phyloP scores from a whole-genome alignment of 257 asterid genomes.

The Nicotiana sylvestris region DNA sequence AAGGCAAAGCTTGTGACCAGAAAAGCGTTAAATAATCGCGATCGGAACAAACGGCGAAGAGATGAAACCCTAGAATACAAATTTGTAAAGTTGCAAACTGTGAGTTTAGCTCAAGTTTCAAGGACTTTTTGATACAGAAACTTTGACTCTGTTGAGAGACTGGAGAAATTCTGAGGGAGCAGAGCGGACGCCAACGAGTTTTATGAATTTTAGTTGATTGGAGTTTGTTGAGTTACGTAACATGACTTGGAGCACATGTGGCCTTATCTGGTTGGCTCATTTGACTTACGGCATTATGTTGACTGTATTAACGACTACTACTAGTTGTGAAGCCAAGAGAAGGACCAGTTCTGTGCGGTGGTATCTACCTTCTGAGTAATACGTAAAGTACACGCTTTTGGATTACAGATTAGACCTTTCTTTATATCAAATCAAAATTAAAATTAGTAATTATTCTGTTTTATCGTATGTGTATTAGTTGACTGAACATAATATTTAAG shows the following conservation, averaged over 20 bases:
- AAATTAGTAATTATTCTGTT: too few species aligned
- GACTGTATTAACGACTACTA: too few species aligned
- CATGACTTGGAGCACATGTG: background rate
- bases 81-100: background rate
- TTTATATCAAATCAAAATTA: too few species aligned
- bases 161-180: constrained; percentile 15
- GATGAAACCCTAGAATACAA: background rate
- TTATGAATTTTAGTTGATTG: constrained; percentile 41
- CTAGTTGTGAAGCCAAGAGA: too few species aligned
- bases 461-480: too few species aligned
- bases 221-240: constrained; percentile 19
- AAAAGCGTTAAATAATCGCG: background rate
- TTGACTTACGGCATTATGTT: background rate
- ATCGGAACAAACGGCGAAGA: background rate
- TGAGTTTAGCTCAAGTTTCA: background rate
- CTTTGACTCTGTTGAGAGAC: background rate
- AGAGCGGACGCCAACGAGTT: constrained; percentile 51
- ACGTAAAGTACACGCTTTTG: too few species aligned
- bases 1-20: background rate
- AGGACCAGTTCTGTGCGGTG: too few species aligned
- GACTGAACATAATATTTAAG: too few species aligned
- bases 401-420: too few species aligned
- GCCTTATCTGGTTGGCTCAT: background rate
- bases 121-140: background rate
- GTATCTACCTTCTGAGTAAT: too few species aligned